A percentile compares a stretch with the other conserved stretches of the same genome.
These are phyloP conservation scores for Aurifilum marmelostoma DNA, from an alignment of 2,329 filamentous ascomycete genomes.

Conservation along the genomic window DNA sequence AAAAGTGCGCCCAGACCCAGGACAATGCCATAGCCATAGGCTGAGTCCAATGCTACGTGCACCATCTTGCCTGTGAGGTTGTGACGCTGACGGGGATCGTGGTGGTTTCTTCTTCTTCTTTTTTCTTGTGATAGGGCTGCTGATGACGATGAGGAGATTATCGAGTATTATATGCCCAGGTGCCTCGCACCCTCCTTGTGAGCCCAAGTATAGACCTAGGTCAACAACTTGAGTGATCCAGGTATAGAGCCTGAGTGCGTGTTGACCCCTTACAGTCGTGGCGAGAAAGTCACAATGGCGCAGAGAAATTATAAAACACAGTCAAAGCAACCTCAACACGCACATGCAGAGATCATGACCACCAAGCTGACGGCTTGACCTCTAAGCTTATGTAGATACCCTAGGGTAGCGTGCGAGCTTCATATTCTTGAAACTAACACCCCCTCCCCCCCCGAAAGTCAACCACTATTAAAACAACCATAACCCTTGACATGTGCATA, in stretches of 20 bases:
- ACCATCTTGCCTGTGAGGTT: conserved; percentile 31
- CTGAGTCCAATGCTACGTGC: conserved; percentile 54
- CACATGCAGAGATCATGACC: not conserved
- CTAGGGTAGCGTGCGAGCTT: not conserved
- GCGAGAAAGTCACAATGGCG: not conserved
- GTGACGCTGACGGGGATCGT: not conserved
- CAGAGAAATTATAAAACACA: not conserved
- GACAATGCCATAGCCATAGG: conserved; percentile 78
- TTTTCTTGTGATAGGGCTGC: too few species aligned
- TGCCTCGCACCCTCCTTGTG: too few species aligned
- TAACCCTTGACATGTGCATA: not conserved
- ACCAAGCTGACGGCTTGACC: not conserved
- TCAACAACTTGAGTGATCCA: too few species aligned
- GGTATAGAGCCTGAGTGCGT: too few species aligned
- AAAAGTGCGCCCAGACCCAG: conserved; percentile 75
- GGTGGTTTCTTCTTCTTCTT: not conserved
- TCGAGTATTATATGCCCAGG: too few species aligned
- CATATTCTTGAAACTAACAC: not conserved
- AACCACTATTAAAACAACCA: not conserved
- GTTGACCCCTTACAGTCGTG: not conserved
- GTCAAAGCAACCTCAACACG: not conserved
- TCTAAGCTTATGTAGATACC: not conserved
- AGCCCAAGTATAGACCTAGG: too few species aligned
- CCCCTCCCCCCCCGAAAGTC: too few species aligned
- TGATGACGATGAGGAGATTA: too few species aligned